Evolutionary conservation across 1,284 basidiomycete genomes (phyloP).

Genomic region (Sphaerobolus stellatus): DNA sequence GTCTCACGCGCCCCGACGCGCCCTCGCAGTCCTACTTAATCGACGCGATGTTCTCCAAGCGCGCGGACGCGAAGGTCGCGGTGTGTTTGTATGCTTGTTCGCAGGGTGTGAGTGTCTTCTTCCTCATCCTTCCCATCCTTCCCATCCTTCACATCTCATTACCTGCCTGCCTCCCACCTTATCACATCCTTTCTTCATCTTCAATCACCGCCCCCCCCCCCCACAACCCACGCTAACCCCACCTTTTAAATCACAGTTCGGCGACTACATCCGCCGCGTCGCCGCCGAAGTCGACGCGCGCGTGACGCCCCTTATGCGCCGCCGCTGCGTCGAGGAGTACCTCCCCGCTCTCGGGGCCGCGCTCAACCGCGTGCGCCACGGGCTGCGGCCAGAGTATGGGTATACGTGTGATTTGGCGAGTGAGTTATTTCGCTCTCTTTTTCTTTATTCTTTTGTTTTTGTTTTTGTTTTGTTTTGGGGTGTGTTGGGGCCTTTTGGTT

Average conservation of each 20-base stretch:
- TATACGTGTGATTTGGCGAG: slow-evolving; percentile 48
- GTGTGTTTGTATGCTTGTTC: slow-evolving; percentile 62
- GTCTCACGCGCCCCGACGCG: slow-evolving; percentile 47
- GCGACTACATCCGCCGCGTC: slow-evolving; percentile 51
- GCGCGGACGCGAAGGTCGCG: slow-evolving; percentile 61
- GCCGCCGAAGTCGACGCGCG: slow-evolving; percentile 41
- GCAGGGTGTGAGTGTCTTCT: slow-evolving; percentile 35
- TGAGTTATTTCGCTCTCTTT: slow-evolving; percentile 25
- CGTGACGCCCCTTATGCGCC: slow-evolving; percentile 42
- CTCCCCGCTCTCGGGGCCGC: slow-evolving; percentile 45
- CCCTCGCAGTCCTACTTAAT: slow-evolving; percentile 55
- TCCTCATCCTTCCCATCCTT: background rate
- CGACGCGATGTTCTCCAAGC: slow-evolving; percentile 55
- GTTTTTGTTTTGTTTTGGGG: too few species aligned
- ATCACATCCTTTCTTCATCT: too few species aligned
- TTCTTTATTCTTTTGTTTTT: background rate
- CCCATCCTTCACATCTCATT: too few species aligned
- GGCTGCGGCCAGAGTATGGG: slow-evolving; percentile 39
- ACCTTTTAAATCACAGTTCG: slow-evolving; percentile 29
- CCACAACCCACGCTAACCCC: slow-evolving; percentile 2
- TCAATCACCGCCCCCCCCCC: too few species aligned
- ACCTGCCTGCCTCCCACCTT: too few species aligned
- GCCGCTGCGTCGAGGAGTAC: slow-evolving; percentile 42
- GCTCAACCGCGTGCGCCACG: slow-evolving; percentile 41
- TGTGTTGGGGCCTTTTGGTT: too few species aligned